Evolutionary conservation across 768 basidiomycete genomes (phyloP), one percentile per base, ranked within the genome.

Genomic region (Trametes sanguinea): DNA sequence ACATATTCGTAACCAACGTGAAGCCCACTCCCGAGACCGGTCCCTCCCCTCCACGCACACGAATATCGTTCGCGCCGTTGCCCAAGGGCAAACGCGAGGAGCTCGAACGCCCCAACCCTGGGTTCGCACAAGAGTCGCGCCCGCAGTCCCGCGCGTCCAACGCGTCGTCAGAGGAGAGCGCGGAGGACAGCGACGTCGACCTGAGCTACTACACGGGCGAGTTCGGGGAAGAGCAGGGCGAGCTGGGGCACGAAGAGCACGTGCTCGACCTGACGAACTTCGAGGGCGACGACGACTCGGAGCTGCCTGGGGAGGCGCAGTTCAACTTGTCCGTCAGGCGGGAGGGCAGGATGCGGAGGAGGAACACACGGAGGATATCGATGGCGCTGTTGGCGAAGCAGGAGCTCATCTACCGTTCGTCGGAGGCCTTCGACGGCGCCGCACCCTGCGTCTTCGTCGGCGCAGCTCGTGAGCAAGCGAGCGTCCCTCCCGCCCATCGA

Each of bases 221-320:
- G 40, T 73, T 65, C 45, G 71, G 67, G 1, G 74, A 76, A 3
- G 74, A 73, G n/a, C 73, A 74, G 9, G 71, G 80, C 30, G 70
- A 71, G 48, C 67, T 75, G 2, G 74, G 76, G 3, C 79, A 80
- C 57, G 80, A 82, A 60, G 77, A 78, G 44, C 80, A 84, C 54
- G 78, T 83, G 1, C 73, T 88, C 4, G 88, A 92, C 65, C 74
- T 88, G 61, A 89, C 89, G 4, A 87, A 90, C 68, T 93, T 90
- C 68, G 88, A 92, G 62, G 90, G 89, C 29, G 90, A 93, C 63
- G 77, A 86, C 45, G 84, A 89, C 61, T 75, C 81, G 13, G 74
- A 77, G 14, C 72, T 84, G 17, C 84, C 84, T 2, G 86, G 82
- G 7, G 89, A 91, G 66, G 76, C 69, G 8, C 72, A 75, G 61